Evolutionary conservation across 2,329 filamentous ascomycete species (phyloP).

Genomic region (Dothideomycetes sp.): DNA sequence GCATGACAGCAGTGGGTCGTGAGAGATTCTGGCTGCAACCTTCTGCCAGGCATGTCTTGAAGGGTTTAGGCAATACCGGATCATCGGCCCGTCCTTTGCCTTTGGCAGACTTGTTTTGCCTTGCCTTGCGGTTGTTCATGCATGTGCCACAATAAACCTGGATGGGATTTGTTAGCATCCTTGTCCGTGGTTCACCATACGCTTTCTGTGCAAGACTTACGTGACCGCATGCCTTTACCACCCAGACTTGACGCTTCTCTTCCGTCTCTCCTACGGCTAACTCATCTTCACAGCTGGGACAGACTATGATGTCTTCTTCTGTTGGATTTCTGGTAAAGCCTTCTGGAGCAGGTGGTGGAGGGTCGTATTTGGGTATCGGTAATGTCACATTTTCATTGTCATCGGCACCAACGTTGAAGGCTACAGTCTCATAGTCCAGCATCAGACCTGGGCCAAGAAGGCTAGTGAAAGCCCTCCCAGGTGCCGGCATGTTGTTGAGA

Average conservation of each 20-base stretch:
- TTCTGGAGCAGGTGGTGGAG: slow-evolving; percentile 54
- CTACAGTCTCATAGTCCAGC: slow-evolving; percentile 34
- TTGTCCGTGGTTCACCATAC: no score
- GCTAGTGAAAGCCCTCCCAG: no score
- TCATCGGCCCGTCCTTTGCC: slow-evolving; percentile 29
- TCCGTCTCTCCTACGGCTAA: slow-evolving; percentile 62
- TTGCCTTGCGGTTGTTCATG: slow-evolving; percentile 30
- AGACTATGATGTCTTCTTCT: slow-evolving; percentile 66
- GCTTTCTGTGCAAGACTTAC: slow-evolving; percentile 45
- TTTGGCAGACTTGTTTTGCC: slow-evolving; percentile 23
- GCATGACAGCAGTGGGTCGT: slow-evolving; percentile 31
- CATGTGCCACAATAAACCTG: slow-evolving; percentile 48
- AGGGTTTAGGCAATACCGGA: slow-evolving; percentile 25
- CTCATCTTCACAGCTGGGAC: slow-evolving; percentile 79
- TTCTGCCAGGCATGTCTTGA: slow-evolving; percentile 38
- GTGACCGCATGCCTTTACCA: slow-evolving; percentile 83
- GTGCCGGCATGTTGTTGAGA: no score
- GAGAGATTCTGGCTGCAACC: slow-evolving; percentile 32
- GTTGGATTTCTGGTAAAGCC: slow-evolving; percentile 73
- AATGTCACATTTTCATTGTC: slow-evolving; percentile 21
- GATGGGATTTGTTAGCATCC: slow-evolving; percentile 11
- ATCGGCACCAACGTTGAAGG: slow-evolving; percentile 34
- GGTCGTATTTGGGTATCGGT: slow-evolving; percentile 45
- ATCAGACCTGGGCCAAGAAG: slow-evolving; percentile 20
- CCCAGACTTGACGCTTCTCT: slow-evolving; percentile 80